Evolutionary conservation across 768 basidiomycete genomes (phyloP).

Genomic region (Leccinum uliginosum): DNA sequence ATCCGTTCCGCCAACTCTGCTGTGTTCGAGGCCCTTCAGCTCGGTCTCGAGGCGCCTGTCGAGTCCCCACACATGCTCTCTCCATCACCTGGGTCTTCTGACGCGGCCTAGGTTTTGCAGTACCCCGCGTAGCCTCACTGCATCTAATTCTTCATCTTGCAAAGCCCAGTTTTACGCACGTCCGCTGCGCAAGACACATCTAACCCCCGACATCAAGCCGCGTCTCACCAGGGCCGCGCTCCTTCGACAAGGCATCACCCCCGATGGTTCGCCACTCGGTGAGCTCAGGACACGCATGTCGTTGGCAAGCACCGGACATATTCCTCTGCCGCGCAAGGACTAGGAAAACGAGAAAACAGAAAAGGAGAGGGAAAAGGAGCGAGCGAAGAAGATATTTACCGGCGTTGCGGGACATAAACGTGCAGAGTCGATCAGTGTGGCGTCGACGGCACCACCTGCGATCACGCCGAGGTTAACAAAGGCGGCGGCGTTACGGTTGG

Average conservation of each 20-base stretch:
- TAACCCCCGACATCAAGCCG: conserved; percentile 66
- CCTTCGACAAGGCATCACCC: conserved; percentile 57
- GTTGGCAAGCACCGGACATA: conserved; percentile 30
- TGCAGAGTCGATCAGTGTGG: conserved; percentile 58
- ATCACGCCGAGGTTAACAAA: conserved; percentile 74
- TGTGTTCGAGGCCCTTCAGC: conserved; percentile 41
- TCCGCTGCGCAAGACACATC: conserved; percentile 55
- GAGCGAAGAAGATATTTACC: conserved; percentile 58
- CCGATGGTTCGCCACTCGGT: conserved; percentile 32
- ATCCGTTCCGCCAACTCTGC: conserved; percentile 46
- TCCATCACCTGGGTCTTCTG: conserved; percentile 27
- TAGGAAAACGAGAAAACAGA: conserved; percentile 39
- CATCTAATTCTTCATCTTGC: conserved; percentile 36
- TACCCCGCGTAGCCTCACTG: conserved; percentile 29
- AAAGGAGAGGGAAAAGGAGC: conserved; percentile 56
- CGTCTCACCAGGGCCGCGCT: conserved; percentile 73
- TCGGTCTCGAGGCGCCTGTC: conserved; percentile 38
- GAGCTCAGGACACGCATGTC: conserved; percentile 28
- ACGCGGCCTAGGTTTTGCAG: conserved; percentile 17
- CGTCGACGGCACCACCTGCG: conserved; percentile 67
- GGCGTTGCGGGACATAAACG: conserved; percentile 85
- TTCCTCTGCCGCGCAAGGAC: conserved; percentile 26
- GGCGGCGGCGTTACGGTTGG: conserved; percentile 67
- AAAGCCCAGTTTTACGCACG: conserved; percentile 64
- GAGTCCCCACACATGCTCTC: conserved; percentile 39